Base-by-base conservation (phyloP, 2,329 filamentous ascomycete species). In the Rhynchosporium secalis region DNA sequence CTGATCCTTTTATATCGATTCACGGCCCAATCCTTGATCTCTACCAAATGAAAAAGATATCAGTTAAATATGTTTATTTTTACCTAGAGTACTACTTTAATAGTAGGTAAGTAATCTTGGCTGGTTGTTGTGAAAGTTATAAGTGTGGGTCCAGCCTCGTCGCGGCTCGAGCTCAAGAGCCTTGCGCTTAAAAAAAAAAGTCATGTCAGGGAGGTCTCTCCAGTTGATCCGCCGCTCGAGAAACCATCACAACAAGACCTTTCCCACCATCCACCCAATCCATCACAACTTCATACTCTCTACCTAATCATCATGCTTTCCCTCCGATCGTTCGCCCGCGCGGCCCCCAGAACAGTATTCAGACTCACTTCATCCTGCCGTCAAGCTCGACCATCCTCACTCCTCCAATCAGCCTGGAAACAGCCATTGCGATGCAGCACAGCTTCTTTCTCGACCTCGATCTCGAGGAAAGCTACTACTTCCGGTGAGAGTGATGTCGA, bases 401-500 rank as follows among this genome's bases (percentile, higher is more conserved):
- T 71, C 56, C 62, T 73, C 62, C 69, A 72, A 65, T 66, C 72
- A 57, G 65, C 68, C 59, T 72, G 61, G 64, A 71, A 20, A 20
- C 20, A 68, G 55, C 67, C 71, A 64, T 56, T 67, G 28, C 67
- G 62, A 66, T 65, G 65, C 61, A 70, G 56, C 46, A 62, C 67
- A 40, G 67, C 72, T 15, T 65, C 71, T 51, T 75, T 75, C 62
- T 74, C 72, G 2, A 81, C 80, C 20, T 77, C 79, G 1, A 66
- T 75, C 29, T 68, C 80, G 65, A 78, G 81, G 40, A 62, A 77
- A 20, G 71, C 74, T 47, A 65, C 65, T 45, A 63, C 20, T 20
- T 20, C 62, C 45, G 74, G 73, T 55, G 82, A 85, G 75, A 85
- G 84, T 66, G 91, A 96, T 73, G 82, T 88, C 68, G 92, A 97